phyloP scores from a whole-genome alignment of 192 early-diverging fungal species.

The Bifiguratus adelaidae region DNA sequence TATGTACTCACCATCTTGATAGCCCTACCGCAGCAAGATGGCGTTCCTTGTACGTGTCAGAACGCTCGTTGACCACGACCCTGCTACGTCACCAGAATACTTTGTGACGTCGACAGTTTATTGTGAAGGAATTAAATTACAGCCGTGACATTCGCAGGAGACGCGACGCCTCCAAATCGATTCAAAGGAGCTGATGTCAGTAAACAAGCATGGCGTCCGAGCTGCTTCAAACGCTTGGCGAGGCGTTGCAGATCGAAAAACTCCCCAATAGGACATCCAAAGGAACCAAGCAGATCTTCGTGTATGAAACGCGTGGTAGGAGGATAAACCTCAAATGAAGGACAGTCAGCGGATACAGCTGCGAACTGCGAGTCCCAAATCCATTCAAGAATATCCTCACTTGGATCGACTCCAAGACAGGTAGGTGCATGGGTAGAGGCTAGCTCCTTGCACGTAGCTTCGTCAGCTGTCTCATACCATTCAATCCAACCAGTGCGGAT shows the following conservation, averaged over 20 bases:
- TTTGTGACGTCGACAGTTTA: too few relatives aligned
- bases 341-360: constrained; percentile 10
- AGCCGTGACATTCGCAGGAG: constrained; percentile 20
- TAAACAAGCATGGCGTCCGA: constrained; percentile 12
- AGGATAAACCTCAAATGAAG: constrained; percentile 11
- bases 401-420: constrained; percentile 13
- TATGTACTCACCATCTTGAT: too few relatives aligned
- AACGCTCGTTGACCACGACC: too few relatives aligned
- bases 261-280: constrained; percentile 21
- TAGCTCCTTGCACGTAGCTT: not conserved
- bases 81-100: too few relatives aligned
- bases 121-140: too few relatives aligned
- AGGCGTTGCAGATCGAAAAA: constrained; percentile 13
- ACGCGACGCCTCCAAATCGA: constrained; percentile 12
- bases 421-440: not conserved
- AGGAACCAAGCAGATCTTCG: too few relatives aligned
- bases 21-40: too few relatives aligned
- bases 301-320: too few relatives aligned
- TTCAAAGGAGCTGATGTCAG: constrained; percentile 19
- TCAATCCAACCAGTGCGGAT: constrained; percentile 14
- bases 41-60: too few relatives aligned
- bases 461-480: constrained; percentile 2
- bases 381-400: constrained; percentile 14
- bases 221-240: constrained; percentile 10
- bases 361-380: constrained; percentile 21